phyloP scores from a whole-genome alignment of 345 rosid species.

The Capsella bursapastoris region DNA sequence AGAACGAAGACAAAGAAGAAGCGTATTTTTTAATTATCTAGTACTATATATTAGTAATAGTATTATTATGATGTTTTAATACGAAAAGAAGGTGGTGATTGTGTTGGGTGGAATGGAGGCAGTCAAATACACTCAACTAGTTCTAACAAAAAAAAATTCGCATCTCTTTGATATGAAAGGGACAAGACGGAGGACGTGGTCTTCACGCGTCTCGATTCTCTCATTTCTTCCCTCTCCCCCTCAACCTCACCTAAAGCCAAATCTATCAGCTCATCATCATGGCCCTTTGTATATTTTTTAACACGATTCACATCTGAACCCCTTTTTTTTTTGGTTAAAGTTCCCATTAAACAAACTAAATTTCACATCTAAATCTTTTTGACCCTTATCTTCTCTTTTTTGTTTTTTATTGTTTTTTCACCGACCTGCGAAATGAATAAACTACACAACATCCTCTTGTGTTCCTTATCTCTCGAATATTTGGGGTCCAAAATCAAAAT shows the following conservation, averaged over 20 bases:
- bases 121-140: slow-evolving; percentile 33
- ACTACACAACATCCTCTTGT: neutral
- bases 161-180: slow-evolving; percentile 27
- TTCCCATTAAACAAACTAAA: too few species aligned
- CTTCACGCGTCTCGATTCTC: slow-evolving; percentile 27
- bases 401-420: neutral
- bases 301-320: neutral
- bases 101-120: slow-evolving; percentile 47
- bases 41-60: too few species aligned
- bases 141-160: neutral
- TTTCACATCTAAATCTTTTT: too few species aligned
- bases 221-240: neutral
- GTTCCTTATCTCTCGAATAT: slow-evolving; percentile 14
- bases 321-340: neutral
- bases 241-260: neutral
- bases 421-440: slow-evolving; percentile 17
- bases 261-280: slow-evolving; percentile 22
- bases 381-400: neutral
- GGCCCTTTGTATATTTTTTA: neutral
- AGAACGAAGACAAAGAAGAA: neutral
- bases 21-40: neutral
- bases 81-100: slow-evolving; percentile 31
- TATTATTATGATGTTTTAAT: neutral
- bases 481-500: neutral
- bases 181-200: slow-evolving; percentile 36